phyloP scores from a whole-genome alignment of 2,329 filamentous ascomycete genomes.

The Sphaerulina vaccinii region DNA sequence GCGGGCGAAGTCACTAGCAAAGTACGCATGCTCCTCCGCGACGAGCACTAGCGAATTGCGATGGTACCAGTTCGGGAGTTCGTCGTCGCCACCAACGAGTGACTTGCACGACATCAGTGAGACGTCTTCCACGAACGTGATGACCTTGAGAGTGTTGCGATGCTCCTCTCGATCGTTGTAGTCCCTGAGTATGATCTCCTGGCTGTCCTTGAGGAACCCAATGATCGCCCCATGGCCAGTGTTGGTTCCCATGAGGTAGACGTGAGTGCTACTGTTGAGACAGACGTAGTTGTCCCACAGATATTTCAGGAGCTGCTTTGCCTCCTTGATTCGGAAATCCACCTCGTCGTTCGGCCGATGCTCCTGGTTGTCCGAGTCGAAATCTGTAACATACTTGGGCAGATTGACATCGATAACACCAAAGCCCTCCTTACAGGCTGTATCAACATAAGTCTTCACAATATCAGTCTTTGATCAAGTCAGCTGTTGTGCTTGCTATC shows the following conservation, averaged over 20 bases:
- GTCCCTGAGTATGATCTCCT: slow-evolving; percentile 4
- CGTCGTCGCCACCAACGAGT: slow-evolving; percentile 57
- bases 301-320: slow-evolving; percentile 74
- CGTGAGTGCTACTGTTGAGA: slow-evolving; percentile 65
- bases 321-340: slow-evolving; percentile 44
- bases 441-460: slow-evolving; percentile 76
- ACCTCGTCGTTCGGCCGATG: slow-evolving; percentile 51
- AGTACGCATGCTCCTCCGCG: slow-evolving; percentile 71
- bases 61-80: slow-evolving; percentile 82
- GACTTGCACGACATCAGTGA: slow-evolving; percentile 71
- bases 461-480: slow-evolving; percentile 68
- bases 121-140: slow-evolving; percentile 77
- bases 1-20: slow-evolving; percentile 59
- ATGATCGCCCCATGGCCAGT: slow-evolving; percentile 82
- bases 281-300: slow-evolving; percentile 98
- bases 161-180: slow-evolving; percentile 65
- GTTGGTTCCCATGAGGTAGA: slow-evolving; percentile 87
- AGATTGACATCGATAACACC: slow-evolving; percentile 90
- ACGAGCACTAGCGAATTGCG: slow-evolving; percentile 78
- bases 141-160: slow-evolving; percentile 65
- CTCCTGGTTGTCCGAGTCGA: slow-evolving; percentile 40
- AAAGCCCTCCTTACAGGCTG: slow-evolving; percentile 74
- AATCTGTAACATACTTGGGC: slow-evolving; percentile 69
- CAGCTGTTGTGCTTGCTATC: slow-evolving; percentile 39
- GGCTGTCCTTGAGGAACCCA: slow-evolving; percentile 63